Evolutionary conservation across 768 basidiomycete genomes (phyloP).

Genomic region (Leccinum subgranulosum): DNA sequence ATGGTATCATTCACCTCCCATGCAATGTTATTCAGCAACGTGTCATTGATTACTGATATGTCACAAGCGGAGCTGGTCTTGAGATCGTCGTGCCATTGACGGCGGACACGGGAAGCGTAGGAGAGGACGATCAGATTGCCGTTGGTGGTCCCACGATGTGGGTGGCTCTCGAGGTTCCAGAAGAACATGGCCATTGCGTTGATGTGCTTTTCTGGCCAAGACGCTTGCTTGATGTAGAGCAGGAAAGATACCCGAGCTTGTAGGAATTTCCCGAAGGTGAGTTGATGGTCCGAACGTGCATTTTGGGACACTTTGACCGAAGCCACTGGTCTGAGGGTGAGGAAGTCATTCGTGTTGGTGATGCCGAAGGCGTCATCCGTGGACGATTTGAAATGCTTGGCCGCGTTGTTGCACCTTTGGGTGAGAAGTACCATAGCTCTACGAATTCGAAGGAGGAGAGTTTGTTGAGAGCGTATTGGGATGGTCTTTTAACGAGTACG

Average conservation of each 20-base stretch:
- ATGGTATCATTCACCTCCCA: neutral
- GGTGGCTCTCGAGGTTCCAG: neutral
- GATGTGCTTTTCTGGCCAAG: neutral
- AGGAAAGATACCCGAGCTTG: neutral
- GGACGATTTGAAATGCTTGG: neutral
- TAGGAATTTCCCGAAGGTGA: neutral
- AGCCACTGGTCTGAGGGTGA: neutral
- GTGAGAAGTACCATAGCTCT: neutral
- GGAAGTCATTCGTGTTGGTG: neutral
- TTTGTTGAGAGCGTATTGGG: too few relatives aligned
- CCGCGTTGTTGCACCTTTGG: neutral
- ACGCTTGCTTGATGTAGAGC: neutral
- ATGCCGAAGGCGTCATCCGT: neutral
- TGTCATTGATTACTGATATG: neutral
- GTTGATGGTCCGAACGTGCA: neutral
- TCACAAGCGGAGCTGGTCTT: neutral
- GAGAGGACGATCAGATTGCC: neutral
- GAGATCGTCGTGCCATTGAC: neutral
- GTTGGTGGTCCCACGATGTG: neutral
- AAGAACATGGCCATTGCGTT: neutral
- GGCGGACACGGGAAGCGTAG: neutral
- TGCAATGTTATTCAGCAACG: neutral
- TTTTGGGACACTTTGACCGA: neutral
- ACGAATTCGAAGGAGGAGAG: neutral
- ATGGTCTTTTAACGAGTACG: too few relatives aligned